Base-by-base conservation (phyloP, 2,329 filamentous ascomycete species). In the Hypoxylon sp. region DNA sequence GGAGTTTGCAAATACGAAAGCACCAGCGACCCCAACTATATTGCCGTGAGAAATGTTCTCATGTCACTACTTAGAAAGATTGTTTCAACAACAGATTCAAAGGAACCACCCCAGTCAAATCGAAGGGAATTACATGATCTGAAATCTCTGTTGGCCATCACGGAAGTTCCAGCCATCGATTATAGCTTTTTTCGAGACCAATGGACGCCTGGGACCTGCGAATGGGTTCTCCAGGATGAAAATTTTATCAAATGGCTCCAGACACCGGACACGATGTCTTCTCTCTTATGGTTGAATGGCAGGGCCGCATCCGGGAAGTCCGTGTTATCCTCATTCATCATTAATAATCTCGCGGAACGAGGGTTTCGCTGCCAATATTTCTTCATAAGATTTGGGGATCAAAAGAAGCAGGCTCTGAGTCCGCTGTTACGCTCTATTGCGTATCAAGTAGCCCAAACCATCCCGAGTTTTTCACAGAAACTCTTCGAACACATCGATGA, bases 1-100 rank as follows among this genome's bases (percentile, higher is more conserved):
- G 69, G 72, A 1, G 77, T 84, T 7, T 83, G 81, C 76, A 85
- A 84, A 60, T 85, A 78, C 56, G 64, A 72, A 7, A 75, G 73
- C 10, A 75, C 64, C 1, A 11, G 74, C 0, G 82, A 85, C 61
- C 63, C 80, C 0, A 80, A 81, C 57, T 85, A 85, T 53, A 61
- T 74, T 5, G 64, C 71, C 6, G 73, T 82, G 1, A 63, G 75
- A 42, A 77, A 80, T 49, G 70, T 76, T 2, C 70, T 81, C 17
- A 76, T 71, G 40, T 70, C 61, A 8, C 54, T 75, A 20, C 0
- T 73, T 7, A 49, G 42, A 7, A 69, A 71, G 22, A 20, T 55
- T 5, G 54, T 61, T 13, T 57, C 64, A n/a, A 49, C 10, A 2
- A 66, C 22, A 6, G 55, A 56, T 5, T 25, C 56, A 1, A 44